Evolutionary conservation across 345 rosid genomes (phyloP), one percentile per base, ranked within the genome.

Genomic region (Xanthoceras sorbifolium): DNA sequence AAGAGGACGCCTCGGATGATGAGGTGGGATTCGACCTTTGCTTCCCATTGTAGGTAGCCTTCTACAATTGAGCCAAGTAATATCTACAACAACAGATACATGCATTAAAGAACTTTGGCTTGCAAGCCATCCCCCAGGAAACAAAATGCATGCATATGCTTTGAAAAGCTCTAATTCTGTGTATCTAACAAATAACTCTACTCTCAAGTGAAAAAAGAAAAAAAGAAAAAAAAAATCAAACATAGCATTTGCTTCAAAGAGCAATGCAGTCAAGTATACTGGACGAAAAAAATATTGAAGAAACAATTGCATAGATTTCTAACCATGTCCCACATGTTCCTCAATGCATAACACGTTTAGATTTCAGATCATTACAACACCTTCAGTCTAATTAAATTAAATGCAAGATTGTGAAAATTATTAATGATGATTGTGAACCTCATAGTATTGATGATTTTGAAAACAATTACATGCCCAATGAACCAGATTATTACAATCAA

Each of bases 11-110:
- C 92, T 88, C 72, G 86, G 69, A 84, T 91, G 91, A 82, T 88
- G 83, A 72, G 92, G 98, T 14, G 88, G 97, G 17, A 89, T 75
- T 76, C 94, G 91, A 79, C 94, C 90, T 84, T 92, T 89, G 82
- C 98, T 92, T 81, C 85, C 97, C 99, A 96, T 92, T 76, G 70
- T 57, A 28, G 5, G 54, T 26, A 48, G 54, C 60, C 55, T 78
- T 52, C 31, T 73, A 54, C 69, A n/a, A 76, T 78, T 80, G 76
- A 18, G 50, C 18, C 25, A 50, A 78, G 28, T 84, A 63, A 71
- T 50, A 57, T 44, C 32, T 15, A 62, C 36, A 67, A 55, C 26
- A 62, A 50, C 23, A 54, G 5, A 28, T 18, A 57, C 25, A 63
- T 3, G 8, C 22, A 3, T 40, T 57, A 38, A 7, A 3, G 18